Base-by-base conservation (phyloP, 1,139 yeast genomes). In the Sugiyamaella neomexicana region DNA sequence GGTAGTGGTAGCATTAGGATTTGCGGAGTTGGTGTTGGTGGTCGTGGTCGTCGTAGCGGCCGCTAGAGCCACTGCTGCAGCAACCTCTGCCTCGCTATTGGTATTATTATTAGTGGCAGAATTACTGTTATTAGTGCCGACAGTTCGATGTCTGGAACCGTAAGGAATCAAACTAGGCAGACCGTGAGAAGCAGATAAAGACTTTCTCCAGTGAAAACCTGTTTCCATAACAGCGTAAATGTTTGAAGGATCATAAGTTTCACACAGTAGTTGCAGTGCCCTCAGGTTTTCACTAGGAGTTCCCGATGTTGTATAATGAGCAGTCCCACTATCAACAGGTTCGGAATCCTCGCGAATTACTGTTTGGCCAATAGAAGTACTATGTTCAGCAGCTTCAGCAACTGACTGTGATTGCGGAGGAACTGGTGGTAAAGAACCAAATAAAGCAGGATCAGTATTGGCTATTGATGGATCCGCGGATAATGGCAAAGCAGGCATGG, bases 371-470 rank as follows among this genome's bases (percentile, higher is more conserved):
- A 20, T 20, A 5, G 25, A 20, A 20, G 25, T 20, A 3, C 42
- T 31, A 12, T n/a, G 13, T 5, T 13, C 48, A 25, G 41, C 17
- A 17, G 50, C 15, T 2, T 32, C 27, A 36, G 44, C 37, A 27
- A 16, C 48, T 17, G 46, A 23, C 17, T 32, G 39, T 17, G 46
- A 15, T n/a, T n/a, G n/a, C 15, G 45, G 27, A 3, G 31, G n/a
- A 12, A n/a, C 45, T 13, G 20, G 38, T n/a, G 51, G 17, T 4
- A 12, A 23, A 13, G n/a, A 29, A 31, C 25, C 45, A 16, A 47
- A 46, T 12, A 52, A 31, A 39, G 51, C 54, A n/a, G 54, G 54
- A 34, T 52, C 54, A 7, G 54, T 51, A 37, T 41, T 47, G 10
- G 41, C 49, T 13, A 47, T 47, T 31, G 51, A 37, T n/a, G 44